phyloP scores from a whole-genome alignment of 1,139 yeast genomes.

The Kurtzmaniella quercitrusa region DNA sequence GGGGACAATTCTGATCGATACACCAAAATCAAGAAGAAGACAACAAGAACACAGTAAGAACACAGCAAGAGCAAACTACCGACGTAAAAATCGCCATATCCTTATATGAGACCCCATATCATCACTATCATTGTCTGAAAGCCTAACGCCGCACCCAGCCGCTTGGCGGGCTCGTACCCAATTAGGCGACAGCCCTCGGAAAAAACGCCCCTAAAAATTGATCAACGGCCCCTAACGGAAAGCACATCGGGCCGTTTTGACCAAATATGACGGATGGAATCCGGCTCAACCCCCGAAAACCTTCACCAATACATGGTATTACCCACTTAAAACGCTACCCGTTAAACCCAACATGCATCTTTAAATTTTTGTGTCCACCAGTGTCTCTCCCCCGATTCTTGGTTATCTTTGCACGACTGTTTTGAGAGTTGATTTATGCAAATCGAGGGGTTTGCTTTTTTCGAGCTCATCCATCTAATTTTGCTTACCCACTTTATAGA shows the following conservation, averaged over 20 bases:
- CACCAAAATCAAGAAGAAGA: too few species aligned
- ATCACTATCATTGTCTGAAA: neutral
- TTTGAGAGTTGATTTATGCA: neutral
- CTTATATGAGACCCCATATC: neutral
- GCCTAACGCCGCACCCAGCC: neutral
- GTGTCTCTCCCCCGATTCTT: neutral
- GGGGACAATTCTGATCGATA: too few species aligned
- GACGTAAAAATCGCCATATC: too few species aligned
- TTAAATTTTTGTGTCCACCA: too few species aligned
- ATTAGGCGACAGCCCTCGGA: neutral
- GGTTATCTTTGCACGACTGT: constrained; percentile 1
- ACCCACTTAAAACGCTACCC: too few species aligned
- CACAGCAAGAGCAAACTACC: neutral
- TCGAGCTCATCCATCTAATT: neutral
- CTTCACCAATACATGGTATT: too few species aligned
- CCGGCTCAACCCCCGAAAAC: too few species aligned
- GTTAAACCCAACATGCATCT: too few species aligned
- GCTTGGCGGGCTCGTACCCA: neutral
- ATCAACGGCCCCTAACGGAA: too few species aligned
- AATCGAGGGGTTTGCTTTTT: constrained; percentile 1
- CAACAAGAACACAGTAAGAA: too few species aligned
- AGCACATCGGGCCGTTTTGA: too few species aligned
- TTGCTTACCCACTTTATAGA: neutral
- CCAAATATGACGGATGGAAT: too few species aligned
- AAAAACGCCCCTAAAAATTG: neutral